Conservation (phyloP, 148 eudicot genomes). For the Limonium bicolor region DNA sequence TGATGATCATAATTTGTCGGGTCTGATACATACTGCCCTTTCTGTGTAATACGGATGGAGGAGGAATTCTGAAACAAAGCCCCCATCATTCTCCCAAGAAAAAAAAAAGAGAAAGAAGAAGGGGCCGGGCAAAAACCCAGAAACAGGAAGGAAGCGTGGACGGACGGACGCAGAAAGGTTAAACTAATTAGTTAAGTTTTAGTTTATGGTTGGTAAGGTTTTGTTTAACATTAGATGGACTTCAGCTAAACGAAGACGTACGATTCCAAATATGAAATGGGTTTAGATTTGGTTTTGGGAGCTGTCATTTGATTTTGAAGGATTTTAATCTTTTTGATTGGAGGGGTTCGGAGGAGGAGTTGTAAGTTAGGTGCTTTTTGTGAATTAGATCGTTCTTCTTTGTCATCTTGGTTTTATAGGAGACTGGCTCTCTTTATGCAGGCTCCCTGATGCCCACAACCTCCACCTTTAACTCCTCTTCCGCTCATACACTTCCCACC, state of each 20-base stretch:
- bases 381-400: slow-evolving; percentile 13
- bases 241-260: slow-evolving; percentile 18
- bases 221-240: slow-evolving; percentile 33
- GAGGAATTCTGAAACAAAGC: slow-evolving; percentile 57
- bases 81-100: slow-evolving; percentile 46
- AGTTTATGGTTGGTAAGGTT: slow-evolving; percentile 29
- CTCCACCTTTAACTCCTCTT: slow-evolving; percentile 11
- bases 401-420: slow-evolving; percentile 14
- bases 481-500: slow-evolving; percentile 21
- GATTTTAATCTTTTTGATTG: slow-evolving; percentile 18
- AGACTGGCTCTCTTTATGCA: slow-evolving; percentile 75
- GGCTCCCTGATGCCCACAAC: too few species aligned
- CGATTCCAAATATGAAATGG: slow-evolving; percentile 31
- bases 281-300: slow-evolving; percentile 29
- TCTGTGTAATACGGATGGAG: slow-evolving; percentile 24
- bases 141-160: slow-evolving; percentile 19
- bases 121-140: slow-evolving; percentile 15
- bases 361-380: slow-evolving; percentile 52
- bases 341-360: slow-evolving; percentile 34
- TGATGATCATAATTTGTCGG: slow-evolving; percentile 3
- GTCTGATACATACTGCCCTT: slow-evolving; percentile 9
- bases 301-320: slow-evolving; percentile 9
- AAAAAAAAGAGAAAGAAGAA: slow-evolving; percentile 8
- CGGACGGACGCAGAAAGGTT: slow-evolving; percentile 8
- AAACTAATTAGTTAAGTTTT: too few species aligned